Evolutionary conservation across 2,329 filamentous ascomycete species (phyloP).

Genomic region (Colletotrichum lupini): DNA sequence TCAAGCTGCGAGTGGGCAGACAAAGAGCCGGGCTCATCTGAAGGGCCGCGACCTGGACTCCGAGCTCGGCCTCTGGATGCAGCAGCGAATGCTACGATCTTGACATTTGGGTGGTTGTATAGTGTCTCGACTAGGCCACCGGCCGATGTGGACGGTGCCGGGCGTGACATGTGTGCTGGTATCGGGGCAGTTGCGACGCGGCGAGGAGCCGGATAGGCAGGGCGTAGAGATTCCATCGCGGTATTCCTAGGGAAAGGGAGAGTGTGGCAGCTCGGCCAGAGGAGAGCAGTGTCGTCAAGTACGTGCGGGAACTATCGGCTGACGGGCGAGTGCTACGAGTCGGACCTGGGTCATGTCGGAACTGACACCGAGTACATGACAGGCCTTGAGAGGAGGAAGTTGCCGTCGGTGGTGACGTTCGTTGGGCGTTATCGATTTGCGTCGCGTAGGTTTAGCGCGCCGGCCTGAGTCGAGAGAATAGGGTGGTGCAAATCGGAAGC

Average conservation of each 20-base stretch:
- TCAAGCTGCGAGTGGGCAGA: slow-evolving; percentile 82
- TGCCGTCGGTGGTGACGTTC: background rate
- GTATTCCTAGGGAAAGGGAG: slow-evolving; percentile 6
- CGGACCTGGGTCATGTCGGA: slow-evolving; percentile 30
- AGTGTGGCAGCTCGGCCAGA: background rate
- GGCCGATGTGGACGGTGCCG: slow-evolving; percentile 35
- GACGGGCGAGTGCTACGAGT: slow-evolving; percentile 1
- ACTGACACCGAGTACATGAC: slow-evolving; percentile 16
- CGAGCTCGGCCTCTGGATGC: slow-evolving; percentile 45
- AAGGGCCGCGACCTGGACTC: slow-evolving; percentile 46
- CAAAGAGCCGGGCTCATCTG: slow-evolving; percentile 69
- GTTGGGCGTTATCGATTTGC: slow-evolving; percentile 6
- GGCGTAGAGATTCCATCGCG: slow-evolving; percentile 36
- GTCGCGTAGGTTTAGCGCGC: slow-evolving; percentile 23
- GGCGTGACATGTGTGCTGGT: slow-evolving; percentile 38
- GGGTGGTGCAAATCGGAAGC: background rate
- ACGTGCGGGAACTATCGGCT: slow-evolving; percentile 7
- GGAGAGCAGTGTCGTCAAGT: slow-evolving; percentile 16
- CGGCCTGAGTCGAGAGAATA: background rate
- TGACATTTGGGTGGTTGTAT: slow-evolving; percentile 78
- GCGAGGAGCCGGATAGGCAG: slow-evolving; percentile 44
- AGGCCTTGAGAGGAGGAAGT: background rate
- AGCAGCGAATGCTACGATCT: slow-evolving; percentile 69
- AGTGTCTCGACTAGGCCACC: slow-evolving; percentile 72
- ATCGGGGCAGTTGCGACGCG: slow-evolving; percentile 53